Evolutionary conservation across 164 flowering plant species (phyloP).

Genomic region (Brasenia schreberi): DNA sequence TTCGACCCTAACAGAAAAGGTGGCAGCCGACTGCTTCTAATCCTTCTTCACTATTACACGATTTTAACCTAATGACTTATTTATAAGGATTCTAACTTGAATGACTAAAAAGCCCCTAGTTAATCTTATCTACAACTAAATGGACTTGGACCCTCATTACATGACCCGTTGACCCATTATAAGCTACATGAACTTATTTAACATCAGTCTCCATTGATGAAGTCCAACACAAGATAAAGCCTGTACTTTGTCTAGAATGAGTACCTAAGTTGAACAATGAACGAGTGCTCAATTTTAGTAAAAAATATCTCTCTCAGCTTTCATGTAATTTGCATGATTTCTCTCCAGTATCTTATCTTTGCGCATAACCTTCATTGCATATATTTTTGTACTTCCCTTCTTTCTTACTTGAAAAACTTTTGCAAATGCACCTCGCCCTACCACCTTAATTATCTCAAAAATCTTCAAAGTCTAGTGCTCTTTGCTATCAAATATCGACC

Average conservation of each 20-base stretch:
- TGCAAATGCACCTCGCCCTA: constrained; percentile 82
- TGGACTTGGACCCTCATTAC: too few species aligned
- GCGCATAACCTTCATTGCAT: constrained; percentile 95
- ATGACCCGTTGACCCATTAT: too few species aligned
- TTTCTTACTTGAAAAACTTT: constrained; percentile 73
- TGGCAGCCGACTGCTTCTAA: too few species aligned
- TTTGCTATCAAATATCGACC: not conserved
- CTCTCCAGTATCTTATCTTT: constrained; percentile 75
- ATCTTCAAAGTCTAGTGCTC: constrained; percentile 51
- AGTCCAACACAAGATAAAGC: constrained; percentile 73
- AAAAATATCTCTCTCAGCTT: constrained; percentile 91
- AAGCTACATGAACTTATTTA: too few species aligned
- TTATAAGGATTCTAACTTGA: too few species aligned
- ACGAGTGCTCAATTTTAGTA: constrained; percentile 90
- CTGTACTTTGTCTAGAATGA: constrained; percentile 88
- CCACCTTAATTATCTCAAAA: constrained; percentile 70
- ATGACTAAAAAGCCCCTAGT: too few species aligned
- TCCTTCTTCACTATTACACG: too few species aligned
- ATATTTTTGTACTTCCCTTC: constrained; percentile 52
- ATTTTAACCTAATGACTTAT: too few species aligned
- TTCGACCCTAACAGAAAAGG: too few species aligned
- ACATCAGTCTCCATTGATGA: constrained; percentile 80
- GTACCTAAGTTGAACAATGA: constrained; percentile 76
- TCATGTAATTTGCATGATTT: constrained; percentile 95
- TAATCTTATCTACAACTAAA: too few species aligned